A percentile compares a stretch with the other conserved stretches of the same genome.
Conservation (phyloP, 1,139 yeast genomes). For the Kurtzmaniella quercitrusa region DNA sequence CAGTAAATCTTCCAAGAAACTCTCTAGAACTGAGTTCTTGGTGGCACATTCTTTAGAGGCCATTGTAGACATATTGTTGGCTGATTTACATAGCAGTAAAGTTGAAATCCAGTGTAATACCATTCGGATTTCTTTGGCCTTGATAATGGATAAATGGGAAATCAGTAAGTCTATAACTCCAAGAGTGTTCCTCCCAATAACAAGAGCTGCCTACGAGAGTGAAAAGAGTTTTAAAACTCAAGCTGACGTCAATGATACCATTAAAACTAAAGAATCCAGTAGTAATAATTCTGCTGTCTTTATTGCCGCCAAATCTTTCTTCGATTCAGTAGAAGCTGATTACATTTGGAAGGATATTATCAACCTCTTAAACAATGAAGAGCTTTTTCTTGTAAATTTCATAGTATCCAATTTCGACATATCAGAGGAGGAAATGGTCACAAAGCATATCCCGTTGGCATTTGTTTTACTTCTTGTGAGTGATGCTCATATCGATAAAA, state of each 20-base stretch:
- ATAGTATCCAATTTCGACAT: slow-evolving; percentile 65
- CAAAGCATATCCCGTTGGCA: slow-evolving; percentile 69
- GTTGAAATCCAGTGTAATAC: slow-evolving; percentile 41
- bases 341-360: slow-evolving; percentile 70
- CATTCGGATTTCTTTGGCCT: slow-evolving; percentile 55
- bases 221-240: neutral
- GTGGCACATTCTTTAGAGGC: slow-evolving; percentile 47
- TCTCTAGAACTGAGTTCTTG: slow-evolving; percentile 52
- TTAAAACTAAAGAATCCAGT: slow-evolving; percentile 14
- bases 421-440: slow-evolving; percentile 82
- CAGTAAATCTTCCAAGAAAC: slow-evolving; percentile 7
- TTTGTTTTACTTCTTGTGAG: slow-evolving; percentile 39
- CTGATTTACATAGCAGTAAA: slow-evolving; percentile 29
- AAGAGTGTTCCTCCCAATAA: slow-evolving; percentile 58
- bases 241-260: slow-evolving; percentile 1
- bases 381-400: slow-evolving; percentile 49
- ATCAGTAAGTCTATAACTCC: slow-evolving; percentile 75
- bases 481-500: slow-evolving; percentile 7
- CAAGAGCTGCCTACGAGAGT: slow-evolving; percentile 34
- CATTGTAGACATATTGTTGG: slow-evolving; percentile 50
- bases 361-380: slow-evolving; percentile 16
- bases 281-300: slow-evolving; percentile 34
- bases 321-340: slow-evolving; percentile 80
- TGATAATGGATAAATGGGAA: slow-evolving; percentile 92
- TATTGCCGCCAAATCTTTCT: slow-evolving; percentile 59